Percentiles rank a stretch among this genome's conserved stretches.
phyloP scores from a whole-genome alignment of 768 basidiomycete genomes.

The Lactarius pseudohatsudake region DNA sequence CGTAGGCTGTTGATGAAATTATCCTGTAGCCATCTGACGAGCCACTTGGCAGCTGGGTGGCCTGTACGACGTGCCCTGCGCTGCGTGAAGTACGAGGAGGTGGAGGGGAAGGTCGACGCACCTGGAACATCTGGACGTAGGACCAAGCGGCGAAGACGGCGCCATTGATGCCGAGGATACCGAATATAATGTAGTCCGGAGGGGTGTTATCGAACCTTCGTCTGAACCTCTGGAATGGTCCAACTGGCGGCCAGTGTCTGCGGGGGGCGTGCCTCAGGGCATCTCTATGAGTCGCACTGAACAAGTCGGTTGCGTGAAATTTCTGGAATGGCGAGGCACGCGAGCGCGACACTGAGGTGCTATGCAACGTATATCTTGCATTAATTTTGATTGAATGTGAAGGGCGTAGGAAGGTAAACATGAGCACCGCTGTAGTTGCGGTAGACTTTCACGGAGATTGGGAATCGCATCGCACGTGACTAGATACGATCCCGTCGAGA shows the following conservation, averaged over 20 bases:
- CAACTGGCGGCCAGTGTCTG: slow-evolving; percentile 3
- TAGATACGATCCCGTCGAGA: background rate
- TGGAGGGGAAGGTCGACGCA: slow-evolving; percentile 26
- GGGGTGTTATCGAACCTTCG: slow-evolving; percentile 55
- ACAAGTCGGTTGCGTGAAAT: slow-evolving; percentile 26
- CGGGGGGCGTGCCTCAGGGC: background rate
- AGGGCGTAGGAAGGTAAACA: background rate
- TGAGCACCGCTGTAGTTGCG: background rate
- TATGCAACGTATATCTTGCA: background rate
- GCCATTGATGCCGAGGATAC: slow-evolving; percentile 64
- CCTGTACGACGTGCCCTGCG: slow-evolving; percentile 20
- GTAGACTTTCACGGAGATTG: background rate
- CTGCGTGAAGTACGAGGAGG: background rate
- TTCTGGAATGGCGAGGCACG: slow-evolving; percentile 17
- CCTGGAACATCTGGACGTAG: slow-evolving; percentile 32
- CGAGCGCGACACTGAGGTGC: background rate
- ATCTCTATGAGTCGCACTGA: slow-evolving; percentile 31
- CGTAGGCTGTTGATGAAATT: slow-evolving; percentile 63
- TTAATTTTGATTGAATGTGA: background rate
- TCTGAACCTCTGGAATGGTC: slow-evolving; percentile 30
- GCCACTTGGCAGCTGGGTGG: slow-evolving; percentile 38
- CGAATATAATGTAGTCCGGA: slow-evolving; percentile 52
- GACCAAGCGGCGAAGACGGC: slow-evolving; percentile 62
- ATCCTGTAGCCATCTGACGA: slow-evolving; percentile 50
- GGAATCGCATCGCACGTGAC: slow-evolving; percentile 7